A percentile compares a stretch with the other conserved stretches of the same genome.
Conservation (phyloP, 768 basidiomycete species). For the Suillus lakei region DNA sequence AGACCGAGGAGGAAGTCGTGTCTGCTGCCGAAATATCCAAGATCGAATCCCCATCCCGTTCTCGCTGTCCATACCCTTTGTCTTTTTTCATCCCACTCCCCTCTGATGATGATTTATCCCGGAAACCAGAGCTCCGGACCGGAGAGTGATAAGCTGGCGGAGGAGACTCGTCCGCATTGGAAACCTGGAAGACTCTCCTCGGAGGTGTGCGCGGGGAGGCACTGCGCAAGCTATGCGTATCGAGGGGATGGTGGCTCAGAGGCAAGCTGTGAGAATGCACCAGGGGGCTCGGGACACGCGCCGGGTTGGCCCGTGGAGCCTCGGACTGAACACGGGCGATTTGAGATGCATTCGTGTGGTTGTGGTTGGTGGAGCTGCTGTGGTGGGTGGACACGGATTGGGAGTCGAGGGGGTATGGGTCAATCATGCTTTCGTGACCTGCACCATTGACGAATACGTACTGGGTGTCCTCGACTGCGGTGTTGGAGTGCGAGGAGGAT, state of each 20-base stretch:
- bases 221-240: slow-evolving; percentile 6
- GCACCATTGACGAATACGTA: slow-evolving; percentile 32
- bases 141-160: slow-evolving; percentile 52
- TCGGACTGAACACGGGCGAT: slow-evolving; percentile 28
- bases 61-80: slow-evolving; percentile 11
- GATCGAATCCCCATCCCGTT: slow-evolving; percentile 24
- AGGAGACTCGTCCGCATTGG: slow-evolving; percentile 45
- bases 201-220: slow-evolving; percentile 39
- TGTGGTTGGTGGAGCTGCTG: slow-evolving; percentile 22
- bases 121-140: slow-evolving; percentile 10
- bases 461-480: slow-evolving; percentile 10
- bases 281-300: slow-evolving; percentile 28
- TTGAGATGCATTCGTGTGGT: slow-evolving; percentile 28
- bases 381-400: slow-evolving; percentile 28
- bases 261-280: slow-evolving; percentile 28
- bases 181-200: slow-evolving; percentile 45
- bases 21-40: slow-evolving; percentile 27
- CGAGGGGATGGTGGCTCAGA: slow-evolving; percentile 15
- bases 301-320: slow-evolving; percentile 6
- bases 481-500: neutral
- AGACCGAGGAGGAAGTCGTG: slow-evolving; percentile 21
- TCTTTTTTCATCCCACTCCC: neutral
- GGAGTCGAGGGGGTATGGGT: slow-evolving; percentile 27
- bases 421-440: slow-evolving; percentile 23
- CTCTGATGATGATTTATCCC: slow-evolving; percentile 21